Evolutionary conservation across 352 stramenopile genomes (phyloP), one percentile per base, ranked within the genome.

Genomic region (Peronosclerospora sorghi): DNA sequence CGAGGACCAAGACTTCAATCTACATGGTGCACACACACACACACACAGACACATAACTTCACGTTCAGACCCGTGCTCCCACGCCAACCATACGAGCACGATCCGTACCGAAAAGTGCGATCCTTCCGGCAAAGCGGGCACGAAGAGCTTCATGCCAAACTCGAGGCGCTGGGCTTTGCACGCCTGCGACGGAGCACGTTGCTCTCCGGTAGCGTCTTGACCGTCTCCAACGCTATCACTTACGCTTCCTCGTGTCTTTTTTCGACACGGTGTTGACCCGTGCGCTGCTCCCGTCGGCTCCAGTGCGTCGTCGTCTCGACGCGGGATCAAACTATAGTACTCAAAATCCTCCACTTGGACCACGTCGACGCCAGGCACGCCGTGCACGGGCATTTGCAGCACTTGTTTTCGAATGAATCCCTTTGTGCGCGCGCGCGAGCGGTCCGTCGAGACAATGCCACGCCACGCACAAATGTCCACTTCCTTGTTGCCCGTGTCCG

Each of bases 81-180:
- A 12, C 39, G 4, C 13, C 37, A 19, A 53, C 28, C 12, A n/a
- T 36, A 8, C 10, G 13, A 37, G 36, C 17, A 26, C 5, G 43
- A 42, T n/a, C 56, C 62, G 47, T 48, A 85, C 73, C 43, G 73
- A 79, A 30, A 74, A 82, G 5, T 60, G 54, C 10, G 75, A 71
- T 17, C 70, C 68, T 37, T 79, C 68, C 0, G 70, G 62, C 8
- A 82, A 41, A 12, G 77, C 59, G 7, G 53, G 43, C 0, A 66
- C 62, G 40, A 65, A 75, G 29, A 83, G 51, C 50, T 86, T 83
- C 68, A 79, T 82, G 15, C 73, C 73, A 34, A 83, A 83, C 41
- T 83, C 73, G 7, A 83, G 56, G 6, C 67, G 69, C 19, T 48
- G 36, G 17, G 28, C 34, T 26, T 48, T 61, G 8, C n/a, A 30